Base-by-base conservation (phyloP, 306 rosid species). In the Psophocarpus tetragonolobus region DNA sequence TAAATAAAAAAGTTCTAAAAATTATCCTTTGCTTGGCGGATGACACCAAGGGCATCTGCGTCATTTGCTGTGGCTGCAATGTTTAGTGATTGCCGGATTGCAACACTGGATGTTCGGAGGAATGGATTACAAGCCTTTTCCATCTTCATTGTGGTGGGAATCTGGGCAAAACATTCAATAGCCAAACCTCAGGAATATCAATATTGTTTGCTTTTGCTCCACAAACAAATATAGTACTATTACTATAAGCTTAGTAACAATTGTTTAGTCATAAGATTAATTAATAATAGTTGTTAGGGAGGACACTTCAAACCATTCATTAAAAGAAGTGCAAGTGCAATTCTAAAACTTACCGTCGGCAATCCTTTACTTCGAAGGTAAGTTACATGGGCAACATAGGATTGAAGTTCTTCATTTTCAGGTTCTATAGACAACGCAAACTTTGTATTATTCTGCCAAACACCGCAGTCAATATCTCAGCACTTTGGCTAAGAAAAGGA, bases 391-490 rank as follows among this genome's bases (percentile, higher is more conserved):
- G 87, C 75, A 56, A 88, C 97, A 84, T 91, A 95, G 65, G 96
- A 89, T 73, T 86, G 86, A 73, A 95, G 97, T 73, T 88, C 91
- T 84, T 87, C 87, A 79, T 95, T 95, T 74, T 84, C 79, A 11
- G 99, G 97, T 80, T 95, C 99, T 10, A 95, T 68, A 4, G 92
- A 86, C 83, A 95, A 76, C 26, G 97, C 97, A 77, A 95, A 95
- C 88, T 92, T 91, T 10, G 94, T 67, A 87, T 95, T 95, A 75
- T 84, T 91, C 99, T 95, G 89, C 53, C 78, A 82, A 73, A 75
- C 14, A 39, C 58, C 77, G 67, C 58, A 60, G 81, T 85, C 70
- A 90, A 74, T 58, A 38, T 38, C 65, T 12, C 30, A 7, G 64
- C 27, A 64, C 62, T 66, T 45, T 1, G 56, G 73, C 29, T 14